Base-by-base conservation (phyloP, 352 stramenopile genomes). In the Globisporangium megalacanthum region DNA sequence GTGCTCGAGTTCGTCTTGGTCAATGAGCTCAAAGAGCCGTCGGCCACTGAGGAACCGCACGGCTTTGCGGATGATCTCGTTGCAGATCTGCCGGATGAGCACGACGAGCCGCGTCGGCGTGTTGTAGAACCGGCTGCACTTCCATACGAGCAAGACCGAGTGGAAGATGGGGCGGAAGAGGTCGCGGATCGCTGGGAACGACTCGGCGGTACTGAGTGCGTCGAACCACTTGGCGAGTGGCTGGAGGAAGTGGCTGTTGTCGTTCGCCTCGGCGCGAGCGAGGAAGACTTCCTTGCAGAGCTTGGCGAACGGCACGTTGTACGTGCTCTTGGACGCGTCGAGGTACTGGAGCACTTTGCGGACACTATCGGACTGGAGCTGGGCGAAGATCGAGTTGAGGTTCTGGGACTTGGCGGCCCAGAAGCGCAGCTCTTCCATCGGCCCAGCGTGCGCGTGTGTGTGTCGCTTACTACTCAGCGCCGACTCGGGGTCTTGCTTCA, bases 211-310 rank as follows among this genome's bases (percentile, higher is more conserved):
- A 10, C 59, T 64, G 6, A 89, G 61, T 11, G 68, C 54, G 9
- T 85, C 66, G 15, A 92, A 86, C 75, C 73, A 89, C 41, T 75
- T 75, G 4, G 70, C 62, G 14, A 97, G 66, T 7, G 87, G 88
- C 54, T 78, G 76, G 1, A 97, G 59, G 52, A 95, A 97, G 46
- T 91, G 83, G 15, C 79, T 68, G 54, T 94, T 96, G 58, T 96
- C 82, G 47, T 94, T 96, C 0, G 89, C 86, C 58, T 97, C 89
- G 0, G 79, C 78, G 10, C 89, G 75, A 0, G 90, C 82, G 19
- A 94, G 61, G 52, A 97, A 97, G 1, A 97, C 81, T 47, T 96
- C 86, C 49, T 97, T 97, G 64, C 89, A 97, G 14, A 97, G 68
- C 63, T 96, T 94, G 1, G 88, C 89, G 53, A 97, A 97, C 7